phyloP scores from a whole-genome alignment of 73 alveolate genomes.

The Effrenium voratum region DNA sequence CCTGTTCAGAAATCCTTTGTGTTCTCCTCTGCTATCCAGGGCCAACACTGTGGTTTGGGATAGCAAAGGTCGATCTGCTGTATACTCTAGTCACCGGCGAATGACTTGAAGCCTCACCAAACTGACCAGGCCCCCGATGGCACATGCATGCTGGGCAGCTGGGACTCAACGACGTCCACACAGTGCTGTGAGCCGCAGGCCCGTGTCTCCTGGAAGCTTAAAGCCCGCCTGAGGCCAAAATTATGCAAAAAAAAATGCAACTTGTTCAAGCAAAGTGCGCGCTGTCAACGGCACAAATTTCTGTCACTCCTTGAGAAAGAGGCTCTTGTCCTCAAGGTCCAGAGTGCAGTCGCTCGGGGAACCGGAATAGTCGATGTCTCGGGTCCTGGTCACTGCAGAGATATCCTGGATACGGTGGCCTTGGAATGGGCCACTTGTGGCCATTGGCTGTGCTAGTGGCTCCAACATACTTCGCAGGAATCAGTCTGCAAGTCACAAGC shows the following conservation, averaged over 20 bases:
- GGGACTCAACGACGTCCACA: slow-evolving; percentile 39
- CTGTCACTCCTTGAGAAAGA: too few relatives aligned
- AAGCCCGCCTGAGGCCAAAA: neutral
- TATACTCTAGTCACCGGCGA: neutral
- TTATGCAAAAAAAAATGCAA: too few relatives aligned
- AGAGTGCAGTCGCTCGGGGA: slow-evolving; percentile 28
- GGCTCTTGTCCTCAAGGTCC: too few relatives aligned
- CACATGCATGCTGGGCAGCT: neutral
- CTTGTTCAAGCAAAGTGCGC: too few relatives aligned
- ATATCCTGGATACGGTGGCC: too few relatives aligned
- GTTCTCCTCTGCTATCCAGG: neutral
- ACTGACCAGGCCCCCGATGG: neutral
- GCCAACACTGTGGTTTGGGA: neutral
- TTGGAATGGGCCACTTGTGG: too few relatives aligned
- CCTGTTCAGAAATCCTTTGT: neutral
- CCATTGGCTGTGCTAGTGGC: too few relatives aligned
- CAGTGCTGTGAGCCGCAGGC: slow-evolving; percentile 83
- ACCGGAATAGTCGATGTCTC: slow-evolving; percentile 7
- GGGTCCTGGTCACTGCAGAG: slow-evolving; percentile 2
- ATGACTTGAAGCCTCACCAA: neutral
- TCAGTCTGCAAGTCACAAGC: too few relatives aligned
- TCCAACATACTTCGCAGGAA: too few relatives aligned
- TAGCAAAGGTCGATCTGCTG: neutral
- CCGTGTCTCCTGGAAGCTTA: slow-evolving; percentile 29
- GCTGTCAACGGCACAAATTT: too few relatives aligned